These are phyloP conservation scores for Ehretia macrophylla DNA, from an alignment of 257 asterid species.

Conservation along the genomic window DNA sequence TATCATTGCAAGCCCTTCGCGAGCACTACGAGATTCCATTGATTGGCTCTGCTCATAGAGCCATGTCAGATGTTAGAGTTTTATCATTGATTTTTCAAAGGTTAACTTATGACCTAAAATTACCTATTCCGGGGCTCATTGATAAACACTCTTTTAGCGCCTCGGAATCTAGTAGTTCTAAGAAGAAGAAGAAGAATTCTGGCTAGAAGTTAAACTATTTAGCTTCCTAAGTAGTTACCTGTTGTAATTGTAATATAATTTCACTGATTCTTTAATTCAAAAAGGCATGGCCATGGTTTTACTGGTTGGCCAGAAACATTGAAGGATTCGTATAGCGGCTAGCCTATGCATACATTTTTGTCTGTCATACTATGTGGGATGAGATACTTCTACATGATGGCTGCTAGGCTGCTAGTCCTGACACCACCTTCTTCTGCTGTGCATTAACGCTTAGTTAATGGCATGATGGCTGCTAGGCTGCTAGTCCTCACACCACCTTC, in stretches of 20 bases:
- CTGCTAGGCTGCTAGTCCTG: too few species aligned
- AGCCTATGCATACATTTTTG: too few species aligned
- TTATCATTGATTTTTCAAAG: constrained; percentile 66
- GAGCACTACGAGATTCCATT: constrained; percentile 51
- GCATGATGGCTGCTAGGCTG: too few species aligned
- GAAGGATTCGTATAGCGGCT: background rate
- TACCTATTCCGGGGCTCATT: constrained; percentile 47
- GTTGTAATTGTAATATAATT: background rate
- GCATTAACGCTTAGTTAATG: too few species aligned
- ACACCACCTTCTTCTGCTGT: too few species aligned
- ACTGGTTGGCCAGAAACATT: background rate
- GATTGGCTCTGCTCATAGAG: constrained; percentile 74
- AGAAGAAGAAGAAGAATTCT: constrained; percentile 31
- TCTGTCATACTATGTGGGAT: too few species aligned
- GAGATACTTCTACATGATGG: too few species aligned
- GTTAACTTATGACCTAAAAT: constrained; percentile 54
- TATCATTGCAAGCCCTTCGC: constrained; percentile 54
- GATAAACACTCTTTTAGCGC: constrained; percentile 41
- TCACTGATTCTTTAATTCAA: background rate
- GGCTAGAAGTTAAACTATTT: constrained; percentile 7
- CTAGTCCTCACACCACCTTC: too few species aligned
- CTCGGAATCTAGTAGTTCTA: constrained; percentile 18
- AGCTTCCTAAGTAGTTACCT: background rate
- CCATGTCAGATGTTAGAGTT: constrained; percentile 65
- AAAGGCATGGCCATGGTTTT: background rate